Percentiles rank a stretch among this genome's conserved stretches.
Evolutionary conservation across 441 rosid species (phyloP).

Genomic region (Populus hybrid): DNA sequence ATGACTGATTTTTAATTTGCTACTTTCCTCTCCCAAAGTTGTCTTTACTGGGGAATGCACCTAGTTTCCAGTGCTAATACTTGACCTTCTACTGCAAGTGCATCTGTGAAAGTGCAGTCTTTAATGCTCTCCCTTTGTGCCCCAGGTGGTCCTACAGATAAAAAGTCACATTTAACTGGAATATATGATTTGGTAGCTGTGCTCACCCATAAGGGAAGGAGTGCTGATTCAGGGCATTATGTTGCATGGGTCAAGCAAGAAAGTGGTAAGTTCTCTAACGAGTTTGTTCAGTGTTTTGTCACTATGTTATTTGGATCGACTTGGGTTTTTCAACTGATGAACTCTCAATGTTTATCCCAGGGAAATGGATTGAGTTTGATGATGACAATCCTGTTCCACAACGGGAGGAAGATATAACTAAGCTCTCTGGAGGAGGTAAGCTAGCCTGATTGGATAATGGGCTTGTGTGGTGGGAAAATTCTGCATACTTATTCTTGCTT

Average conservation of each 20-base stretch:
- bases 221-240: conserved; percentile 91
- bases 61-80: not conserved
- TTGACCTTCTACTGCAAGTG: not conserved
- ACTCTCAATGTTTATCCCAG: conserved; percentile 32
- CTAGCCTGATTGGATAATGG: not conserved
- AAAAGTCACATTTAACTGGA: conserved; percentile 56
- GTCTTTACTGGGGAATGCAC: not conserved
- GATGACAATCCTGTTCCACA: conserved; percentile 83
- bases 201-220: conserved; percentile 93
- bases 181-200: conserved; percentile 80
- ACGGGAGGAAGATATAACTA: conserved; percentile 83
- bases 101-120: not conserved
- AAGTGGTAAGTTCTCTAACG: conserved; percentile 50
- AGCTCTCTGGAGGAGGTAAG: conserved; percentile 90
- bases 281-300: not conserved
- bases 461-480: too few species aligned
- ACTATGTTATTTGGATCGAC: not conserved
- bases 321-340: conserved; percentile 1
- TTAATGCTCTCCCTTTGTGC: not conserved
- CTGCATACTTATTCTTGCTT: not conserved
- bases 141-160: conserved; percentile 41
- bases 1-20: not conserved
- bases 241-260: conserved; percentile 98
- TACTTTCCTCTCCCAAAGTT: not conserved
- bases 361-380: conserved; percentile 89